A percentile compares a stretch with the other conserved stretches of the same genome.
phyloP scores from a whole-genome alignment of 345 rosid genomes.

The Gossypioides kirkii region DNA sequence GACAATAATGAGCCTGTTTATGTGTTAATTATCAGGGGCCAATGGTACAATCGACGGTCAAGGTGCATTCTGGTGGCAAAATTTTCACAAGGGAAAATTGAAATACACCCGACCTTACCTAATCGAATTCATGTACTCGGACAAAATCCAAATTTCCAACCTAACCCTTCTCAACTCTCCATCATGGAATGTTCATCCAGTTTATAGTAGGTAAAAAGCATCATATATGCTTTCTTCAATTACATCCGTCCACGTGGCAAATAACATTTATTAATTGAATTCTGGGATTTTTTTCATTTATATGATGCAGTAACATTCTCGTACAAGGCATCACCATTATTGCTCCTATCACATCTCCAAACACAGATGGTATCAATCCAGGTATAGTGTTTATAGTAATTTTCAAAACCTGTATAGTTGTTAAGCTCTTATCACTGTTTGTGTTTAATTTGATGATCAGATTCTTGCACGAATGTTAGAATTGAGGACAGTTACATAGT shows the following conservation, averaged over 20 bases:
- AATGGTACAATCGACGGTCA: conserved; percentile 91
- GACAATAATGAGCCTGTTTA: not conserved
- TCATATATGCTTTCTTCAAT: not conserved
- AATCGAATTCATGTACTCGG: conserved; percentile 71
- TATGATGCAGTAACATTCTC: conserved; percentile 50
- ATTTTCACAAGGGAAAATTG: conserved; percentile 65
- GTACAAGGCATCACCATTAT: conserved; percentile 78
- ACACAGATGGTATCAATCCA: conserved; percentile 93
- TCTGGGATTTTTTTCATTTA: not conserved
- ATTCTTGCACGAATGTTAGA: conserved; percentile 80
- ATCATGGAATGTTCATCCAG: conserved; percentile 90
- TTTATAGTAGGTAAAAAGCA: conserved; percentile 62
- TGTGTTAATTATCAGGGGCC: conserved; percentile 32
- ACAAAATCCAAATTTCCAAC: conserved; percentile 67
- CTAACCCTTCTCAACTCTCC: conserved; percentile 83
- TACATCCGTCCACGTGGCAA: conserved; percentile 11
- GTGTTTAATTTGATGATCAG: conserved; percentile 32
- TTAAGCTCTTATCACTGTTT: not conserved
- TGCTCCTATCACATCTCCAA: conserved; percentile 82
- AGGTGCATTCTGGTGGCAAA: conserved; percentile 92
- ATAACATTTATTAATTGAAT: not conserved
- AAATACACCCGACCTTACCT: conserved; percentile 88
- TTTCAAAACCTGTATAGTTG: not conserved
- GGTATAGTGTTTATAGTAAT: conserved; percentile 23
- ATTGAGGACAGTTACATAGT: conserved; percentile 87